Evolutionary conservation across 1,139 yeast species (phyloP), one percentile per base, ranked within the genome.

Genomic region (Ashbya aceris): DNA sequence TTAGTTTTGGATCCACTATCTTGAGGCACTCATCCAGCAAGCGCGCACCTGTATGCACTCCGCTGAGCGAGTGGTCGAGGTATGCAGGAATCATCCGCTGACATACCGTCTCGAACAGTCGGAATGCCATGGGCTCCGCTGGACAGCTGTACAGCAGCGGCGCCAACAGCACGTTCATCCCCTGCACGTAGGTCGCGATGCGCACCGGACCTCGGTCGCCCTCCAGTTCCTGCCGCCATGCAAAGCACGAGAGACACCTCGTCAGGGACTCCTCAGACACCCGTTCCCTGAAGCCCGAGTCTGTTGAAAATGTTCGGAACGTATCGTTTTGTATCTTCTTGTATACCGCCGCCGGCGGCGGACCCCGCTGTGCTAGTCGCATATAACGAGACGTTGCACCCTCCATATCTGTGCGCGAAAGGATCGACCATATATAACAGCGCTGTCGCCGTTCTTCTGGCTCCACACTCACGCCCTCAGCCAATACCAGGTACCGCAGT

Each of bases 81-180:
- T 87, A 87, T 38, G 83, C 66, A 2, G 96, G 96, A 39, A 91
- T 80, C 46, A 78, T 78, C 8, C 50, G 47, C 29, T 53, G 49
- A 47, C 64, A 61, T 11, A 61, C 38, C 1, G 53, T 55, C 6
- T 57, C 50, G 47, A 85, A 76, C 28, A 89, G 52, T 8, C 83
- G 76, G 59, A 77, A 87, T 1, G 95, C 94, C 63, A 86, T 87
- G 0, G 95, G 89, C 58, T 87, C 97, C 34, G 87, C 76, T 42
- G 81, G 78, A 52, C 83, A 74, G 1, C 83, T 73, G 58, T 77
- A 87, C 14, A 87, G 73, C 45, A 87, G 76, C 0, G 96, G 96
- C 0, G 95, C 96, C 30, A 83, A 73, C 30, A 87, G 61, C 1
- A 87, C 91, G 58, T 89, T 89, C 79, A 89, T 77, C 1, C 96